These are phyloP conservation scores for Mortierella sp. DNA, from an alignment of 371 early-diverging fungal species.

Conservation along the genomic window DNA sequence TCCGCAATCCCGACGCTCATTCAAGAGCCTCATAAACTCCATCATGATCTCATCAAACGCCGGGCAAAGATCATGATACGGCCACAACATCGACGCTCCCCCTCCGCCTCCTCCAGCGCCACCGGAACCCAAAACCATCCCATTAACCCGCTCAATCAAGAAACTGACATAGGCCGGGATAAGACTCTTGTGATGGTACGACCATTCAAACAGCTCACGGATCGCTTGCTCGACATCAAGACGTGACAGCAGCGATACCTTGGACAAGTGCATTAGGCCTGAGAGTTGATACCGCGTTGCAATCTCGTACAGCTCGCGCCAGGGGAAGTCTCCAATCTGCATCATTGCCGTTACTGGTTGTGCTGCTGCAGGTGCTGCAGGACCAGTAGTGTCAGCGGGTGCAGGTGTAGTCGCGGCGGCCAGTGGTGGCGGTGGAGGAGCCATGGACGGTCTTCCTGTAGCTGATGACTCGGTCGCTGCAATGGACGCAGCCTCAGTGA, in stretches of 20 bases:
- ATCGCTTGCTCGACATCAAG: conserved; percentile 24
- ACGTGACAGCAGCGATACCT: conserved; percentile 24
- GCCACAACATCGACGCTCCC: conserved; percentile 24
- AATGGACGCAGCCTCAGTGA: not conserved
- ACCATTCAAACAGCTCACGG: conserved; percentile 48
- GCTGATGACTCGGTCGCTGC: not conserved
- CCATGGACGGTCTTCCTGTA: not conserved
- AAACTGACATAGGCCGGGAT: conserved; percentile 40
- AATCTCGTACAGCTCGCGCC: conserved; percentile 45
- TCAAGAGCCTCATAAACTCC: conserved; percentile 29
- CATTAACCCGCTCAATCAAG: conserved; percentile 33
- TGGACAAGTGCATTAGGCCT: conserved; percentile 32
- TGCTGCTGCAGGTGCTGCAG: not conserved
- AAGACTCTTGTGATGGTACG: conserved; percentile 29
- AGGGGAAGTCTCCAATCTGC: conserved; percentile 22
- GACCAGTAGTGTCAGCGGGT: not conserved
- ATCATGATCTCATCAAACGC: conserved; percentile 42
- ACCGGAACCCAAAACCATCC: conserved; percentile 1
- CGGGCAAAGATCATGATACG: conserved; percentile 33
- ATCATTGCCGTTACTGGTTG: not conserved
- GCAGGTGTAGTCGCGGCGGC: not conserved
- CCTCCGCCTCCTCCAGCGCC: not conserved
- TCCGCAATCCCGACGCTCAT: conserved; percentile 23
- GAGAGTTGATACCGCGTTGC: conserved; percentile 27
- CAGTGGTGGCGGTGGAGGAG: not conserved